phyloP scores from a whole-genome alignment of 768 basidiomycete species.

The Kondoa malvinella region DNA sequence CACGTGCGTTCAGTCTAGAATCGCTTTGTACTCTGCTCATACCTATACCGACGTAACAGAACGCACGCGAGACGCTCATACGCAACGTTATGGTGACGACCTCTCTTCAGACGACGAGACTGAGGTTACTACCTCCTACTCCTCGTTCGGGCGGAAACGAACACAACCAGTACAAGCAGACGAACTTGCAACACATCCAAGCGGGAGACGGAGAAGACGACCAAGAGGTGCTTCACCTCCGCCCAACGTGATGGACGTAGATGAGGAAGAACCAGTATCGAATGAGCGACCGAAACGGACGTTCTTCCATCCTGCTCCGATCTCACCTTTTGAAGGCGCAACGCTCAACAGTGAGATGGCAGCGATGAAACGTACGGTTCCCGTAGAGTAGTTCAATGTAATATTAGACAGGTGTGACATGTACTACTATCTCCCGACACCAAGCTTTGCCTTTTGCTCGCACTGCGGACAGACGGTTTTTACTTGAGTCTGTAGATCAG shows the following conservation, averaged over 20 bases:
- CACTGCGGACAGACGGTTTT: not conserved
- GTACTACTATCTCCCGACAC: not conserved
- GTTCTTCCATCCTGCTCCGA: slow-evolving; percentile 1
- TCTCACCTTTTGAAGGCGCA: not conserved
- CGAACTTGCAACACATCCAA: not conserved
- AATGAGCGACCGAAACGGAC: not conserved
- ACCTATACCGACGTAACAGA: slow-evolving; percentile 6
- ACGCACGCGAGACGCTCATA: slow-evolving; percentile 14
- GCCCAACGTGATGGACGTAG: not conserved
- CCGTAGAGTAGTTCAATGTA: not conserved
- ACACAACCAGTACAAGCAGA: not conserved
- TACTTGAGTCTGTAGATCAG: not conserved
- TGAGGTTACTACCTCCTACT: not conserved
- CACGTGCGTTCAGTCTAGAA: slow-evolving; percentile 27
- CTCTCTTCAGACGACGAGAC: slow-evolving; percentile 16
- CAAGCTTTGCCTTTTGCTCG: not conserved
- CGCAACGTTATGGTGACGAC: slow-evolving; percentile 14
- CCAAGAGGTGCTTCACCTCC: not conserved
- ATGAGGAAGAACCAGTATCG: not conserved
- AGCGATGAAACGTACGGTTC: not conserved
- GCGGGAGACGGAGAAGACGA: not conserved
- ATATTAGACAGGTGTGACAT: too few species aligned
- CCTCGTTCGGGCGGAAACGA: not conserved
- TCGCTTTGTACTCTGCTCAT: too few species aligned
- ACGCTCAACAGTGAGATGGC: not conserved